Evolutionary conservation across 108 stramenopile species (phyloP), one percentile per base, ranked within the genome.

Genomic region (Nitzschia sp.): DNA sequence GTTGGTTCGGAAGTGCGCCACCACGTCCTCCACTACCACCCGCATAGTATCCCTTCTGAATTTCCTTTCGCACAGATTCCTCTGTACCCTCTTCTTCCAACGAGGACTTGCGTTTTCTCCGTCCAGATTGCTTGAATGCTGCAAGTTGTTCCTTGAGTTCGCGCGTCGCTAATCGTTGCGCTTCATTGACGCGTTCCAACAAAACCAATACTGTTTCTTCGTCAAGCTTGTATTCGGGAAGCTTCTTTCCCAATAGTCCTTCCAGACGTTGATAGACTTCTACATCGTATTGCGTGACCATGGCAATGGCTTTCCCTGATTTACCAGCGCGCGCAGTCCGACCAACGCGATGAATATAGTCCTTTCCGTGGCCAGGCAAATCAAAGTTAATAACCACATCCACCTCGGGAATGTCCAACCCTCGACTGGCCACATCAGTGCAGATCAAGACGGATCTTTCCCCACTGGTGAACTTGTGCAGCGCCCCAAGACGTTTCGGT

Each of bases 211-310:
- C 99, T 6, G 93, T 85, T 46, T 95, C 93, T 75, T 98, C 96
- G 46, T 87, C 85, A 24, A 93, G 68, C 25, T 89, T 91, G 82
- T 75, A 92, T 68, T 90, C 91, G 31, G 89, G 78, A n/a, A 97
- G 84, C 32, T 89, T 90, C 60, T 84, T 91, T 67, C 90, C 91
- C 70, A 83, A 88, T 77, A 98, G 75, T 13, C 84, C 86, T 74
- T 99, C 99, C 71, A 99, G 66, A 33, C 97, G 82, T 66, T 98
- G 97, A 78, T 97, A 99, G 19, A 98, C 90, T 80, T 98, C 98
- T 17, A 98, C 95, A 86, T 97, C 98, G 77, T 97, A 98, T 82
- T 99, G 99, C 31, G 99, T 98, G 25, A 99, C 99, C 81, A 99
- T 85, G 9, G 98, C 96, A 68, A 99, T 85, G 23, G 98, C 95